Base-by-base conservation (phyloP, 805 yeast species). In the Myxozyma udenii region DNA sequence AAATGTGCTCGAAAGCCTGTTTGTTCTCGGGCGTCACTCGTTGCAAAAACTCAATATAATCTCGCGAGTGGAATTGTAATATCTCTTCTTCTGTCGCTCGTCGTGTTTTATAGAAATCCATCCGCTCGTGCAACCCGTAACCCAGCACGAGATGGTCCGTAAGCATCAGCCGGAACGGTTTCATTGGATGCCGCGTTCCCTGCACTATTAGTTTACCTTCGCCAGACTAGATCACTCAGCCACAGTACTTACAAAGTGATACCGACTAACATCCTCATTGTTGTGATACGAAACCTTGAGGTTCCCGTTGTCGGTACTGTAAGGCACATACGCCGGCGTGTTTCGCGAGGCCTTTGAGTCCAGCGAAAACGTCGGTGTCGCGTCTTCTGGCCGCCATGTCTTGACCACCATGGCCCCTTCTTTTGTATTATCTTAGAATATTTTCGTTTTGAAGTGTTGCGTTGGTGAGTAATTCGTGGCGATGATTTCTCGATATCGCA, bases 181-280 rank as follows among this genome's bases (percentile, higher is more conserved):
- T 91, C 98, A 91, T 91, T n/a, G 98, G 98, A 69, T 91, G 98
- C 54, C 82, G 79, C 1, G 87, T 85, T 16, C 98, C 98, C 57
- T 53, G 41, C 14, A 0, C 3, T n/a, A 19, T 16, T 4, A 39
- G 32, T 22, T 4, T 19, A 19, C 12, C n/a, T n/a, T n/a, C 23
- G 21, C 2, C 12, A 16, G 21, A 14, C 4, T 23, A 6, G 2
- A 22, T 18, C 26, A 22, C 18, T 19, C 12, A 19, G 18, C 18
- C 12, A 12, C n/a, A 6, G 25, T 11, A 48, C 58, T 19, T 55
- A 55, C 95, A 68, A 86, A 87, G 65, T 86, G 95, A 66, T 80
- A 86, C 54, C 78, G 76, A 1, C 86, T 75, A 0, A 81, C 90
- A 47, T 80, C 78, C 16, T 87, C 83, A 64, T 86, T 86, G 69